Percentiles rank a stretch among this genome's conserved stretches.
These are phyloP conservation scores for Biscogniauxia marginata DNA, from an alignment of 2,329 filamentous ascomycete genomes.

Conservation along the genomic window DNA sequence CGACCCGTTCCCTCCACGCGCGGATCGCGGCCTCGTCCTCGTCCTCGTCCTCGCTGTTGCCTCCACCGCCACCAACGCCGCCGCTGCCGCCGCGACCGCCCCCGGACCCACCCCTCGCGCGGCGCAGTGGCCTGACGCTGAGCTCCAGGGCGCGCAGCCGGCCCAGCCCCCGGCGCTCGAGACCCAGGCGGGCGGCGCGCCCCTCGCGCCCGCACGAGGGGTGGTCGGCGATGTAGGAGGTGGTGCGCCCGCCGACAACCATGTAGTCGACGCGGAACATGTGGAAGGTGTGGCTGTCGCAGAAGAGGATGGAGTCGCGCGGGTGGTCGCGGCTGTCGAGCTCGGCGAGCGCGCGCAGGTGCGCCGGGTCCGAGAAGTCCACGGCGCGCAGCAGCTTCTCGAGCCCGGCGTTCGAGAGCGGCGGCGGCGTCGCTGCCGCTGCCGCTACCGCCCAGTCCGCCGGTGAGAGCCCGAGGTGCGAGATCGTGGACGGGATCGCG, in stretches of 20 bases:
- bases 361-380: not conserved
- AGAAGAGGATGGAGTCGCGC: conserved; percentile 3
- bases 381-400: not conserved
- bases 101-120: too few relatives aligned
- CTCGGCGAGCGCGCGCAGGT: not conserved
- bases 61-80: not conserved
- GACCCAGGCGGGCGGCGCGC: too few relatives aligned
- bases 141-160: too few relatives aligned
- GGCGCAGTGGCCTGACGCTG: not conserved
- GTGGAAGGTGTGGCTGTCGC: not conserved
- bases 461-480: not conserved
- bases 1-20: not conserved
- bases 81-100: too few relatives aligned
- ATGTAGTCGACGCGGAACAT: conserved; percentile 5
- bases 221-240: conserved; percentile 2
- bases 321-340: not conserved
- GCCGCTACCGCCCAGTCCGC: not conserved
- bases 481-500: not conserved
- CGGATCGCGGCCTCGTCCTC: not conserved
- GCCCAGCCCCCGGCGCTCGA: not conserved
- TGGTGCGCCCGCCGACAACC: not conserved
- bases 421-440: too few relatives aligned
- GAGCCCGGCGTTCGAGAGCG: not conserved
- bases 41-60: not conserved
- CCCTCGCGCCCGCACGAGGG: too few relatives aligned